Evolutionary conservation across 345 rosid genomes (phyloP).

Genomic region (Brassica juncea): DNA sequence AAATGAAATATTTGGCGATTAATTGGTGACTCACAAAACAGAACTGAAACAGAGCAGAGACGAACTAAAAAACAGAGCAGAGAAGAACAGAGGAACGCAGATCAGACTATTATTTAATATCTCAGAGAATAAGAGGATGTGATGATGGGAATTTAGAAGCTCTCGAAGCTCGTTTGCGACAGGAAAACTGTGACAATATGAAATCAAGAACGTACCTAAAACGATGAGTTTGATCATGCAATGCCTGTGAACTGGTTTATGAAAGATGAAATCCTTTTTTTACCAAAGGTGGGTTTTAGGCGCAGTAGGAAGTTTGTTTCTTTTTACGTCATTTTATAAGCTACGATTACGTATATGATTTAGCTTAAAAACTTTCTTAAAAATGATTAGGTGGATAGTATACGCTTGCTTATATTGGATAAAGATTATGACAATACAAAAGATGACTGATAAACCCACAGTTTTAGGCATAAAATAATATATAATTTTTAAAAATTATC

Average conservation of each 20-base stretch:
- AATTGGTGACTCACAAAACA: not conserved
- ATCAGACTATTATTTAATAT: not conserved
- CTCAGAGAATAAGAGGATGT: not conserved
- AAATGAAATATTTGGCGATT: not conserved
- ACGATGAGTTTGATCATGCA: constrained; percentile 23
- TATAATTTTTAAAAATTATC: too few species aligned
- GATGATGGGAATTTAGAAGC: not conserved
- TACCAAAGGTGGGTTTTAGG: not conserved
- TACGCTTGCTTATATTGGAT: not conserved
- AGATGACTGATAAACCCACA: not conserved
- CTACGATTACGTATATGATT: not conserved
- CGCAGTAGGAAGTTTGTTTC: not conserved
- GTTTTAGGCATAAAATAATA: not conserved
- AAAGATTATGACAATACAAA: not conserved
- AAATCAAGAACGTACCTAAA: constrained; percentile 10
- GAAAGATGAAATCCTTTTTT: not conserved
- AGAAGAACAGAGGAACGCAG: constrained; percentile 6
- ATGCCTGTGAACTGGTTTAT: constrained; percentile 24
- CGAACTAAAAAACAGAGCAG: not conserved
- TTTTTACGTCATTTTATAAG: constrained; percentile 7
- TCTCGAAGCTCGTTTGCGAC: not conserved
- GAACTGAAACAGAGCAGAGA: not conserved
- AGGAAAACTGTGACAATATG: not conserved
- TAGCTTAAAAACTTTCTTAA: not conserved
- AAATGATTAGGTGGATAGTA: not conserved